Evolutionary conservation across 2,329 filamentous ascomycete species (phyloP), one percentile per base, ranked within the genome.

Genomic region (Pseudohalonectria lignicola): DNA sequence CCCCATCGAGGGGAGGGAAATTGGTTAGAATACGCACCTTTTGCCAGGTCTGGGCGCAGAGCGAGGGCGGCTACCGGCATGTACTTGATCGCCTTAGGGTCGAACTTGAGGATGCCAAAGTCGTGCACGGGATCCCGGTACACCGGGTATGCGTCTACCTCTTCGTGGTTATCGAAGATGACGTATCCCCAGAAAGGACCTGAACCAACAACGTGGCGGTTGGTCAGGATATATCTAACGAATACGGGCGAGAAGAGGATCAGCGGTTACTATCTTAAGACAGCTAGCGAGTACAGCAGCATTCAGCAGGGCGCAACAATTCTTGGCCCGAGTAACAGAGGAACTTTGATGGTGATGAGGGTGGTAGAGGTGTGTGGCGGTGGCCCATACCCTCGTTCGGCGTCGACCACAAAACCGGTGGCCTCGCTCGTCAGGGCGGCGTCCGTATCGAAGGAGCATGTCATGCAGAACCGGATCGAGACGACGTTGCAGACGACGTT

Each of bases 71-170:
- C 76, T 18, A 98, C 73, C 9, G 84, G 80, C 87, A 98, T 94
- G 61, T 98, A 96, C 58, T 94, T 94, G 66, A 98, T 94, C 8
- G 82, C 82, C 54, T 86, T 86, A 29, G 92, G 92, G 51, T 98
- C 86, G 64, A 98, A 98, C 53, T 92, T 81, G 36, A 98, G 75
- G 50, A 98, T 93, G 45, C 92, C 92, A 52, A 98, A 98, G 60
- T 98, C 92, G 68, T 98, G 92, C 20, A 98, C 90, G 13, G 92
- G 93, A 54, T 98, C 92, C 53, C 92, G 86, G 64, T 98, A 98
- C 36, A 98, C 87, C 8, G 92, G 92, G 54, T 87, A 86, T 34
- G 93, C 90, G 57, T 98, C 92, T 50, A 92, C 92, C 67, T 93
- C 74, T 48, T 98, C 92, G 60, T 98, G 92, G 56, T 98, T 98